A percentile compares a stretch with the other conserved stretches of the same genome.
Conservation (phyloP, 2,329 filamentous ascomycete species). For the Pseudocercospora musae region DNA sequence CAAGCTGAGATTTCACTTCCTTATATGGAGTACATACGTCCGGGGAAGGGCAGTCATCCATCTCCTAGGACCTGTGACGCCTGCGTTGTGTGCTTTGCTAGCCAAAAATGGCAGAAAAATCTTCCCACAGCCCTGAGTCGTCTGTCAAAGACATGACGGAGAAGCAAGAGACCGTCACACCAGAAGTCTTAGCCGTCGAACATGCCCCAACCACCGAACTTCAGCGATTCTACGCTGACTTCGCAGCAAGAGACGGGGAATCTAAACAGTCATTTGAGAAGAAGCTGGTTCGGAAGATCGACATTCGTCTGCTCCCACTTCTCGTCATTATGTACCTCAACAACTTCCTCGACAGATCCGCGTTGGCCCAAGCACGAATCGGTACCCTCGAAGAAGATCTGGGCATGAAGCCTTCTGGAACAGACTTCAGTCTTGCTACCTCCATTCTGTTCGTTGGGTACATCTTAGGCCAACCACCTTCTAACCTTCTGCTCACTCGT, state of each 20-base stretch:
- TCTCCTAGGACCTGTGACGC: background rate
- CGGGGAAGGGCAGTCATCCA: background rate
- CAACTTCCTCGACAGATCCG: conserved; percentile 59
- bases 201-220: background rate
- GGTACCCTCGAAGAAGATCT: conserved; percentile 25
- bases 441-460: background rate
- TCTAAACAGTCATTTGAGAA: conserved; percentile 21
- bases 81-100: background rate
- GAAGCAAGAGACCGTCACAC: background rate
- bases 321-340: conserved; percentile 72
- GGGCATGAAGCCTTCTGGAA: background rate
- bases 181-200: background rate
- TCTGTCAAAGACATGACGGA: background rate
- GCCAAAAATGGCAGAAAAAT: background rate
- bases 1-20: background rate
- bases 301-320: conserved; percentile 64
- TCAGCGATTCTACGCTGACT: background rate
- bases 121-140: background rate
- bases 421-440: background rate
- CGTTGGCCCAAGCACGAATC: conserved; percentile 6
- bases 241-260: background rate
- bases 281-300: conserved; percentile 65
- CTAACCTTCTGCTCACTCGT: background rate
- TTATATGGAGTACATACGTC: background rate
- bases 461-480: background rate